Conservation (phyloP, 2,329 filamentous ascomycete genomes). For the Ophiocordyceps australis region DNA sequence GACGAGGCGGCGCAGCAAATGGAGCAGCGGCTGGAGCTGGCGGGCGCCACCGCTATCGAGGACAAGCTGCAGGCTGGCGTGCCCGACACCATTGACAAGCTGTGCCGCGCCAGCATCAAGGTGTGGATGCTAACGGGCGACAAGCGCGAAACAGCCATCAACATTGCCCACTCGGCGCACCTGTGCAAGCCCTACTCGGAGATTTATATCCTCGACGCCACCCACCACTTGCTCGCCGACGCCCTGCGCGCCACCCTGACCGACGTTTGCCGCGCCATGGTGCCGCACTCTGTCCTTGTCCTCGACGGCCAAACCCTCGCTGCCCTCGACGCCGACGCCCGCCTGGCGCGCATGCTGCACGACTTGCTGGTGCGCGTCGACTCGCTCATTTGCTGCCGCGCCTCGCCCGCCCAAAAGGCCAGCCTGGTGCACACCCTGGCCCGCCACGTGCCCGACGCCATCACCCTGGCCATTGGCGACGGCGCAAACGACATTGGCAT, state of each 20-base stretch:
- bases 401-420: slow-evolving; percentile 79
- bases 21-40: slow-evolving; percentile 58
- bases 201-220: slow-evolving; percentile 57
- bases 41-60: slow-evolving; percentile 76
- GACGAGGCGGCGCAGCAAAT: slow-evolving; percentile 65
- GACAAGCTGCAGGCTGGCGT: slow-evolving; percentile 81
- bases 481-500: slow-evolving; percentile 91
- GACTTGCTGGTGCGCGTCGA: slow-evolving; percentile 63
- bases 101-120: slow-evolving; percentile 70
- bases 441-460: slow-evolving; percentile 15
- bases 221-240: slow-evolving; percentile 44
- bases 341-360: slow-evolving; percentile 47
- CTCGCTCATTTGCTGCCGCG: slow-evolving; percentile 85
- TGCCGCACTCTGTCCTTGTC: slow-evolving; percentile 69
- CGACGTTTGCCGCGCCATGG: slow-evolving; percentile 46
- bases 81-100: slow-evolving; percentile 69
- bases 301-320: slow-evolving; percentile 70
- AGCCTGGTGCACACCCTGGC: slow-evolving; percentile 71
- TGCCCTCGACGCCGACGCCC: slow-evolving; percentile 41
- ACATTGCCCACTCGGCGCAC: slow-evolving; percentile 59
- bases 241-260: slow-evolving; percentile 46
- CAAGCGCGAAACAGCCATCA: slow-evolving; percentile 74
- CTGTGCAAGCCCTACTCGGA: slow-evolving; percentile 59
- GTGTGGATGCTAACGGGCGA: slow-evolving; percentile 89
- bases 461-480: slow-evolving; percentile 84